Evolutionary conservation across 768 basidiomycete genomes (phyloP).

Genomic region (Infundibulicybe gibba): DNA sequence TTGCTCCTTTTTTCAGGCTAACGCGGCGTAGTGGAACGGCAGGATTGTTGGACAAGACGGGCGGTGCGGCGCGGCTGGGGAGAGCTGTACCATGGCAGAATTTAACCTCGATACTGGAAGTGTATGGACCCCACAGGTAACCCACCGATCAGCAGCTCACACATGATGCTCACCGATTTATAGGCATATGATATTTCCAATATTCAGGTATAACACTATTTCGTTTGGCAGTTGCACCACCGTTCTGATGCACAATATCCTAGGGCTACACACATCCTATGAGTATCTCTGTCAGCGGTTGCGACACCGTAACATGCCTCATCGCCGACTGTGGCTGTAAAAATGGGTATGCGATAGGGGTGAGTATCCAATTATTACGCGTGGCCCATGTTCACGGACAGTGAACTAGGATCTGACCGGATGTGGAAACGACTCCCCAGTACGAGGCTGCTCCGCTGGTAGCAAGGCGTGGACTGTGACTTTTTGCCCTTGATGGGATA

Average conservation of each 20-base stretch:
- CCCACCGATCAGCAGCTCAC: neutral
- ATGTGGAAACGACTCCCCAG: constrained; percentile 34
- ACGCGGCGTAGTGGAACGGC: constrained; percentile 32
- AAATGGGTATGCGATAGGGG: constrained; percentile 27
- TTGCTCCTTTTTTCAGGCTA: neutral
- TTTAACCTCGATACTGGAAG: constrained; percentile 35
- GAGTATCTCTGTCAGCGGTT: constrained; percentile 27
- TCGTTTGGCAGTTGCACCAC: neutral
- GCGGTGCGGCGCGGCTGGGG: constrained; percentile 30
- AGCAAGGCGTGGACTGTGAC: constrained; percentile 28
- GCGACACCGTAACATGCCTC: constrained; percentile 35
- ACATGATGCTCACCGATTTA: constrained; percentile 7
- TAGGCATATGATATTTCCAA: constrained; percentile 41
- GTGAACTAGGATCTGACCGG: constrained; percentile 29
- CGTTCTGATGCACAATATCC: neutral
- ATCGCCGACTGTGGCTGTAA: constrained; percentile 31
- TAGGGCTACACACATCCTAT: constrained; percentile 36
- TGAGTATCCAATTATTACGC: constrained; percentile 11
- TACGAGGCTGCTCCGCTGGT: constrained; percentile 31
- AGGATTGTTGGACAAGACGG: constrained; percentile 32
- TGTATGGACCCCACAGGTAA: constrained; percentile 20
- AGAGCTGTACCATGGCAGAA: constrained; percentile 33
- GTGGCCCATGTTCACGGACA: neutral
- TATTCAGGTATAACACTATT: constrained; percentile 19
- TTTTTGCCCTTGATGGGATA: constrained; percentile 25